Evolutionary conservation across 2,329 filamentous ascomycete genomes (phyloP), one percentile per base, ranked within the genome.

Genomic region (Westerdykella aurantiaca): DNA sequence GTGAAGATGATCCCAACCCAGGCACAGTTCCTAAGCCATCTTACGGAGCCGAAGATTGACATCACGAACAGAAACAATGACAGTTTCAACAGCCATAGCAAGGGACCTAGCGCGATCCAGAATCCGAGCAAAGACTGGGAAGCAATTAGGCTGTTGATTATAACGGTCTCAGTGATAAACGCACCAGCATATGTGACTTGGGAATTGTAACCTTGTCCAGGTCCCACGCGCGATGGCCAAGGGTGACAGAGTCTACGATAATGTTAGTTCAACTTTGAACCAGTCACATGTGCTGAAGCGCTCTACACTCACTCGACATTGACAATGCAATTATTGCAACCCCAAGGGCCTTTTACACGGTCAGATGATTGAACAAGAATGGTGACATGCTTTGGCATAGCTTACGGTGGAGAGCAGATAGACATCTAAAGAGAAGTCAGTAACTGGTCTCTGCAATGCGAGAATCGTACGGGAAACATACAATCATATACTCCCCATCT

Each of bases 71-170:
- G 47, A 37, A 56, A 55, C 9, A 56, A 34, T 12, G 47, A 48
- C 6, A 56, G 37, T 38, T 57, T 57, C 14, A 50, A 44, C 4
- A 56, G 33, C 55, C 55, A 57, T 14, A 57, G 45, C 3, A 55
- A 41, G 2, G 51, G 55, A 2, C 53, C 55, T 2, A 50, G 44
- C 11, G 47, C 37, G 5, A 55, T 49, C 18, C 44, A 45, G 29
- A 51, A 51, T 2, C 42, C 42, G 9, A 49, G 38, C 17, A 56
- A 25, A 35, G 44, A 40, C 51, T 56, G 25, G 4, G 25, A 12
- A 29, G 25, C 11, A 29, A 9, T 29, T 12, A 29, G n/a, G 14
- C 4, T 11, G 17, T 22, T 52, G 12, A 50, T 35, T 39, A 10
- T 12, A 1, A 29, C 29, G 37, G 13, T 2, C 12, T 18, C 29